These are phyloP conservation scores for Monosporozyma aquatica DNA, from an alignment of 805 yeast genomes.

Conservation along the genomic window DNA sequence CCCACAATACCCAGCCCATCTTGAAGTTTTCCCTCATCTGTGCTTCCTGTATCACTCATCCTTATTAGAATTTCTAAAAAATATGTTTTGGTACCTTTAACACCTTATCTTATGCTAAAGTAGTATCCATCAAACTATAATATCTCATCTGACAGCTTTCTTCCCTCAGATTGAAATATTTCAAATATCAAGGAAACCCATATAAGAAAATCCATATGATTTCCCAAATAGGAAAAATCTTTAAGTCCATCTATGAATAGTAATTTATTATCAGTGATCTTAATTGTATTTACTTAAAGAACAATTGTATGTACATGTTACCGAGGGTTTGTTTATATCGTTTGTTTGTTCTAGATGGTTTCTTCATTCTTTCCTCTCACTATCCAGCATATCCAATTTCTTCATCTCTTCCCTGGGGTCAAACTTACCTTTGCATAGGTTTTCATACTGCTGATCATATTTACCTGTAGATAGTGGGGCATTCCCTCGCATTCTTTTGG, in stretches of 20 bases:
- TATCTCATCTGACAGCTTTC: too few relatives aligned
- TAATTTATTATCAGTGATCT: too few relatives aligned
- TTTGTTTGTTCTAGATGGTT: too few relatives aligned
- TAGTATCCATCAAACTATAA: too few relatives aligned
- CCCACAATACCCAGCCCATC: slow-evolving; percentile 39
- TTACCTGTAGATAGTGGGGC: slow-evolving; percentile 90
- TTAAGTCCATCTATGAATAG: too few relatives aligned
- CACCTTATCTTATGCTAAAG: too few relatives aligned
- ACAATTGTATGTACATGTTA: neutral
- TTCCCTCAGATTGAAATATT: neutral
- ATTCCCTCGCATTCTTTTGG: slow-evolving; percentile 86
- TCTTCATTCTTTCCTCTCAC: slow-evolving; percentile 34
- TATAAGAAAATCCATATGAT: neutral
- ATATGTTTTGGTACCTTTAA: too few relatives aligned
- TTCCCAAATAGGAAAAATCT: neutral
- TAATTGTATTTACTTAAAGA: too few relatives aligned
- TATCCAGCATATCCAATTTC: slow-evolving; percentile 56
- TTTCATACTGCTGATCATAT: slow-evolving; percentile 79
- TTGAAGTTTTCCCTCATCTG: slow-evolving; percentile 16
- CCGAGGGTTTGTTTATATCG: too few relatives aligned
- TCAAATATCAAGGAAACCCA: neutral
- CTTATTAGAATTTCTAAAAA: too few relatives aligned
- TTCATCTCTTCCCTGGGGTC: slow-evolving; percentile 73
- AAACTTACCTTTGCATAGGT: slow-evolving; percentile 70
- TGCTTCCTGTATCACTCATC: slow-evolving; percentile 2